Conservation (phyloP, 495 filamentous ascomycete genomes). For the Lasiosphaeriaceae sp. region DNA sequence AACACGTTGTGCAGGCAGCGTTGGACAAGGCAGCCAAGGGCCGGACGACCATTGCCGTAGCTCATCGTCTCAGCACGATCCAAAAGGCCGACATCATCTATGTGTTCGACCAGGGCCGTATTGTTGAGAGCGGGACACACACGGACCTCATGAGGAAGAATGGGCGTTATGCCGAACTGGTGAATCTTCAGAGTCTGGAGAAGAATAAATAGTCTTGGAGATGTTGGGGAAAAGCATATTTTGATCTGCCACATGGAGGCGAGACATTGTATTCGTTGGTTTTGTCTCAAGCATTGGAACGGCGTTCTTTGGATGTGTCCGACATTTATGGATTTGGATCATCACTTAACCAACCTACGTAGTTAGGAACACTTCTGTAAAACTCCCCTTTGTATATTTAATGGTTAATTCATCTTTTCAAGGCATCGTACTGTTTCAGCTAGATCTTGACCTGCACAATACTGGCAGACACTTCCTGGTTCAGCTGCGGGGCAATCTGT, state of each 20-base stretch:
- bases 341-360: too few relatives aligned
- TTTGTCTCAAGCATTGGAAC: not conserved
- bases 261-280: not conserved
- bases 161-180: constrained; percentile 55
- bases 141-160: constrained; percentile 45
- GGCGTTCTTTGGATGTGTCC: not conserved
- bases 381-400: not conserved
- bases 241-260: not conserved
- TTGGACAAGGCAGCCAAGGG: constrained; percentile 61
- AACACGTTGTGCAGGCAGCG: constrained; percentile 69
- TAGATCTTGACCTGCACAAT: too few relatives aligned
- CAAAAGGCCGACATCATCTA: constrained; percentile 59
- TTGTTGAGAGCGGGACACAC: constrained; percentile 57
- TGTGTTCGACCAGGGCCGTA: constrained; percentile 52
- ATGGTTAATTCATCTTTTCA: too few relatives aligned
- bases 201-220: constrained; percentile 33
- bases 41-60: constrained; percentile 74
- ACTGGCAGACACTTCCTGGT: too few relatives aligned
- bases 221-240: not conserved
- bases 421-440: too few relatives aligned
- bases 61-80: constrained; percentile 58
- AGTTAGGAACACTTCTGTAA: too few relatives aligned
- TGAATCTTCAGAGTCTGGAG: constrained; percentile 68
- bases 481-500: too few relatives aligned
- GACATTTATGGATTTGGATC: not conserved